Percentiles rank a stretch among this genome's conserved stretches.
phyloP scores from a whole-genome alignment of 2,329 filamentous ascomycete species.

The Penicillium sp. region DNA sequence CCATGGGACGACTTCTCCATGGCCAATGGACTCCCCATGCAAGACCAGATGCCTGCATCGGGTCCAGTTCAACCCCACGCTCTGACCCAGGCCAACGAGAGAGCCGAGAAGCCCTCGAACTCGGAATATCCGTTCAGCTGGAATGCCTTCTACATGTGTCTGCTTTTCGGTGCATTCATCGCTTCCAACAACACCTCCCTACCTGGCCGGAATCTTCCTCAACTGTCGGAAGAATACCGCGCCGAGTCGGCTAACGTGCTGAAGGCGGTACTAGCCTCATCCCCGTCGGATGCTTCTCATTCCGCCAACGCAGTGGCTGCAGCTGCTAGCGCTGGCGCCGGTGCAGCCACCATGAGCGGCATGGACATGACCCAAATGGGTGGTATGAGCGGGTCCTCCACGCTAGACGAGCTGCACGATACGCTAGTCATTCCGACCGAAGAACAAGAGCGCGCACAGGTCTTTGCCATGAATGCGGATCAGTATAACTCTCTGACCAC shows the following conservation, averaged over 20 bases:
- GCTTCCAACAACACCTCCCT: conserved; percentile 76
- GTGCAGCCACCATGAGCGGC: conserved; percentile 37
- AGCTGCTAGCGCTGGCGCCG: conserved; percentile 23
- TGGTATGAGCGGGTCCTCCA: conserved; percentile 29
- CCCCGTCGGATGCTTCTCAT: conserved; percentile 50
- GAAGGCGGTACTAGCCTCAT: conserved; percentile 47
- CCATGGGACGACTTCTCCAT: conserved; percentile 83
- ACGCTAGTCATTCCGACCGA: conserved; percentile 73
- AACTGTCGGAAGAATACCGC: conserved; percentile 49
- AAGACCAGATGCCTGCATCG: conserved; percentile 37
- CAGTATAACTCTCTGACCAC: conserved; percentile 85
- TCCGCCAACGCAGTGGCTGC: conserved; percentile 40
- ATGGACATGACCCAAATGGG: conserved; percentile 43
- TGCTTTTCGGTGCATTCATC: conserved; percentile 94
- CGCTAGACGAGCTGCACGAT: conserved; percentile 66
- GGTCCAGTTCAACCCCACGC: conserved; percentile 31
- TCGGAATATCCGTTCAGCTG: conserved; percentile 68
- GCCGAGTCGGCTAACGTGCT: conserved; percentile 50
- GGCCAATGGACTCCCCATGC: conserved; percentile 61
- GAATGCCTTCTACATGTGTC: conserved; percentile 84
- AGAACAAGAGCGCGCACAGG: conserved; percentile 83
- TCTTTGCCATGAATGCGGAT: conserved; percentile 80
- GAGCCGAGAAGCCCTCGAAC: conserved; percentile 44
- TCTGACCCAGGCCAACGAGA: conserved; percentile 43
- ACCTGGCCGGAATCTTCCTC: conserved; percentile 56